Evolutionary conservation across 1,139 yeast genomes (phyloP).

Genomic region (Lodderomyces theae): DNA sequence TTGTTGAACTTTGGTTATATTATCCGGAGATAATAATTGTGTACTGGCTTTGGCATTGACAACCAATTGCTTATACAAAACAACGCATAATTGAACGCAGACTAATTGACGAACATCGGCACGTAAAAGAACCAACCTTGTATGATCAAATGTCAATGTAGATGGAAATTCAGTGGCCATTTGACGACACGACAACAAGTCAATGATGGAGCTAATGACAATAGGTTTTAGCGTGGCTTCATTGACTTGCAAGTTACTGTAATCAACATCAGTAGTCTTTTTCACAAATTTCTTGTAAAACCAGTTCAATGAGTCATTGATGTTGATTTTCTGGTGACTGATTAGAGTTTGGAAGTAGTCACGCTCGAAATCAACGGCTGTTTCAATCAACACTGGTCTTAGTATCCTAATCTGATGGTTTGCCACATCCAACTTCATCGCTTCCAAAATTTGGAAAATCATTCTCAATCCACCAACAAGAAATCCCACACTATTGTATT

Average conservation of each 20-base stretch:
- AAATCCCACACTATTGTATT: slow-evolving; percentile 48
- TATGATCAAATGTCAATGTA: slow-evolving; percentile 83
- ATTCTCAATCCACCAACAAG: slow-evolving; percentile 76
- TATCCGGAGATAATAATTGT: slow-evolving; percentile 25
- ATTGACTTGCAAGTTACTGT: slow-evolving; percentile 9
- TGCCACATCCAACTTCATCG: slow-evolving; percentile 96
- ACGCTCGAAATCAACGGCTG: slow-evolving; percentile 89
- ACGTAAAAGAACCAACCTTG: slow-evolving; percentile 70
- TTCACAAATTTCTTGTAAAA: slow-evolving; percentile 40
- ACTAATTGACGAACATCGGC: slow-evolving; percentile 86
- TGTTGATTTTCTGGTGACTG: slow-evolving; percentile 61
- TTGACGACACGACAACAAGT: slow-evolving; percentile 69
- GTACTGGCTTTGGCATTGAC: slow-evolving; percentile 21
- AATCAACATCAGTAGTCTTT: slow-evolving; percentile 5
- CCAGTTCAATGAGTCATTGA: slow-evolving; percentile 71
- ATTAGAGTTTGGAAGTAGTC: slow-evolving; percentile 79
- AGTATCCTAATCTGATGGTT: slow-evolving; percentile 88
- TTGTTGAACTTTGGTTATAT: slow-evolving; percentile 38
- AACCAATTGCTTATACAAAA: slow-evolving; percentile 69
- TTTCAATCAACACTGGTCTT: slow-evolving; percentile 80
- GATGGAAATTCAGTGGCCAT: slow-evolving; percentile 85
- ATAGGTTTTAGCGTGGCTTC: slow-evolving; percentile 31
- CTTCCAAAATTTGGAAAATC: slow-evolving; percentile 82
- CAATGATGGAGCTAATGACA: slow-evolving; percentile 51
- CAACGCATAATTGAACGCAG: slow-evolving; percentile 72